Evolutionary conservation across 345 rosid species (phyloP).

Genomic region (Populus ilicifolia): DNA sequence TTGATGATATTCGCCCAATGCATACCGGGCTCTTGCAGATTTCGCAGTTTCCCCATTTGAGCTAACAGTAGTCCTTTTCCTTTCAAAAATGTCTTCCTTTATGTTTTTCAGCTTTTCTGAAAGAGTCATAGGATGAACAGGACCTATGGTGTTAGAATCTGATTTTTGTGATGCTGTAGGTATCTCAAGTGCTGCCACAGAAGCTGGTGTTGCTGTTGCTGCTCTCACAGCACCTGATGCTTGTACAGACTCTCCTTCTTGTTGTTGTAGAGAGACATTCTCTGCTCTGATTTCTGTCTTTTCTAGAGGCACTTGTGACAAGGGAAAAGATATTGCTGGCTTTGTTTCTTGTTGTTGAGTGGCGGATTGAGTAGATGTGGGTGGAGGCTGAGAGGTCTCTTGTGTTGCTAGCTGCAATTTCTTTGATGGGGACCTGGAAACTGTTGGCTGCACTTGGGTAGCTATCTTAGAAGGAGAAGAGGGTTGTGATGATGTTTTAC

Average conservation of each 20-base stretch:
- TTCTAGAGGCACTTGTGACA: constrained; percentile 20
- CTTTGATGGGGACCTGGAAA: constrained; percentile 22
- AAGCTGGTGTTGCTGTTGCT: constrained; percentile 1
- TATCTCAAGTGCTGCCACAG: constrained; percentile 14
- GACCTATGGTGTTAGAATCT: constrained; percentile 2
- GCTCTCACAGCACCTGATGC: constrained; percentile 5
- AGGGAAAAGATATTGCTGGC: constrained; percentile 5
- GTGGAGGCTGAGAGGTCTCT: constrained; percentile 17
- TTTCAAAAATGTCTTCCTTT: constrained; percentile 31
- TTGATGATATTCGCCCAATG: constrained; percentile 15
- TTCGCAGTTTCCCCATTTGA: constrained; percentile 27
- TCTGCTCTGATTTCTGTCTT: constrained; percentile 20
- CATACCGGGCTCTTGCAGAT: constrained; percentile 15
- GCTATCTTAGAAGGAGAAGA: constrained; percentile 33
- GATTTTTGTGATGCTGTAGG: constrained; percentile 8
- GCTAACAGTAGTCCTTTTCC: constrained; percentile 15
- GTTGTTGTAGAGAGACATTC: constrained; percentile 4
- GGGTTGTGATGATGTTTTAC: constrained; percentile 18
- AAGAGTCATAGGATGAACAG: not conserved
- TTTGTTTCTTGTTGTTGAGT: constrained; percentile 6
- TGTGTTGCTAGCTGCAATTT: constrained; percentile 8
- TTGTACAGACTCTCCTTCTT: constrained; percentile 9
- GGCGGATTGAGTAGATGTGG: constrained; percentile 2
- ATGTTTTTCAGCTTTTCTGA: constrained; percentile 10
- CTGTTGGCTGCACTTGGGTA: constrained; percentile 16